Conservation (phyloP, 768 basidiomycete genomes). For the Collybiopsis luxurians region DNA sequence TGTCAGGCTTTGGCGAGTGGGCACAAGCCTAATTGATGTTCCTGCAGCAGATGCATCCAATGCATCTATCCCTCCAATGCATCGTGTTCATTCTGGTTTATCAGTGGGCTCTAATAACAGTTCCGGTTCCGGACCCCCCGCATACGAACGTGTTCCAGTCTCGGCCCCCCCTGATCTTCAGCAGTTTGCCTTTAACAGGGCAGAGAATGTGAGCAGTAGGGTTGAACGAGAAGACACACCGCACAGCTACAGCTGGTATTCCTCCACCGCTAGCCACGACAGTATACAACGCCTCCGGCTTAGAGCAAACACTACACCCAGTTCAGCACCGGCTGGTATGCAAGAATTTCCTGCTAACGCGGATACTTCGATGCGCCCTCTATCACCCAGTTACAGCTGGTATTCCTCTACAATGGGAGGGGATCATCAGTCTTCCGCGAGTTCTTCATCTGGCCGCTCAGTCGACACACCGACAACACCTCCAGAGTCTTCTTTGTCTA, state of each 20-base stretch:
- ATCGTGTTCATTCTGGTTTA: neutral
- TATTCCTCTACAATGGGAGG: neutral
- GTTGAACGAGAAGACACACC: neutral
- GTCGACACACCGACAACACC: neutral
- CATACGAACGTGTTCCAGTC: neutral
- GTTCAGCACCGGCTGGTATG: neutral
- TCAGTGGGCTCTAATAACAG: neutral
- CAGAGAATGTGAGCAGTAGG: neutral
- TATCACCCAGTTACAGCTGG: slow-evolving; percentile 1
- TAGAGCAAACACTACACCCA: neutral
- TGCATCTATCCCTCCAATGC: too few species aligned
- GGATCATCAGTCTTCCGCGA: neutral
- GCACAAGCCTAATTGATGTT: neutral
- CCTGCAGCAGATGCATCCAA: neutral
- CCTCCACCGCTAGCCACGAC: neutral
- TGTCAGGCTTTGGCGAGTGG: slow-evolving; percentile 9
- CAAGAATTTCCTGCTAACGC: neutral
- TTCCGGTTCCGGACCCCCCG: neutral
- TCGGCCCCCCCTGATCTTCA: neutral
- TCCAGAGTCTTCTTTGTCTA: neutral
- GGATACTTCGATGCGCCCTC: neutral
- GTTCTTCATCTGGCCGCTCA: slow-evolving; percentile 1
- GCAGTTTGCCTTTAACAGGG: neutral
- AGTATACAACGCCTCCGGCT: too few species aligned
- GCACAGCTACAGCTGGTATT: neutral